Evolutionary conservation across 176 grass and related monocot genomes (phyloP).

Genomic region (Zoysia japonica): DNA sequence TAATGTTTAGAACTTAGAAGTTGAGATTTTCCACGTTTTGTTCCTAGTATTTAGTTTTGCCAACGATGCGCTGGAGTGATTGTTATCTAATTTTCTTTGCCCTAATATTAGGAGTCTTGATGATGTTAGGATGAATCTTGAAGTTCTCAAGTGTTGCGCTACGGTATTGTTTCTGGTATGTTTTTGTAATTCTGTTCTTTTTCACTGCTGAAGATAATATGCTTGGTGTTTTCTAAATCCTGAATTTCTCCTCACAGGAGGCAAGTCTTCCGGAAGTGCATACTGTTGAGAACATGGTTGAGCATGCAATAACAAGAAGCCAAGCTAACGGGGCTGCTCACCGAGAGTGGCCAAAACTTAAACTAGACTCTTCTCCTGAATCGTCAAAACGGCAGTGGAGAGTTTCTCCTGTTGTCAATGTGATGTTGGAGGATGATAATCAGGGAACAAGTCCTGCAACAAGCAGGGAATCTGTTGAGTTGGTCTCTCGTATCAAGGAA

Average conservation of each 20-base stretch:
- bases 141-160: conserved; percentile 85
- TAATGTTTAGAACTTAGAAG: too few species aligned
- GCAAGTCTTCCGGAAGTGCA: conserved; percentile 76
- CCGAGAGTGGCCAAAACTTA: conserved; percentile 24
- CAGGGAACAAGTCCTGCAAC: conserved; percentile 1
- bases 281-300: conserved; percentile 57
- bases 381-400: conserved; percentile 39
- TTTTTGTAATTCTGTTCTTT: not conserved
- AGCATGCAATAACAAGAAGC: conserved; percentile 51
- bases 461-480: conserved; percentile 28
- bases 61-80: too few species aligned
- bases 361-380: conserved; percentile 16
- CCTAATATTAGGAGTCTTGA: conserved; percentile 70
- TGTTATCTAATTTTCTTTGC: too few species aligned
- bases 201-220: conserved; percentile 9
- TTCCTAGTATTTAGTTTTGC: too few species aligned
- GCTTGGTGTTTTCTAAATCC: conserved; percentile 10
- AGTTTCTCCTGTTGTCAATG: conserved; percentile 6
- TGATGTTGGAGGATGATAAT: conserved; percentile 26
- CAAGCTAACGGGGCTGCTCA: conserved; percentile 39
- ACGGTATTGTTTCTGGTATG: conserved; percentile 82
- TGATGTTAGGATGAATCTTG: conserved; percentile 94
- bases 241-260: conserved; percentile 57
- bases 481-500: conserved; percentile 56
- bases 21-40: too few species aligned